Conservation (phyloP, 257 asterid genomes). For the Scutellaria baicalensis region DNA sequence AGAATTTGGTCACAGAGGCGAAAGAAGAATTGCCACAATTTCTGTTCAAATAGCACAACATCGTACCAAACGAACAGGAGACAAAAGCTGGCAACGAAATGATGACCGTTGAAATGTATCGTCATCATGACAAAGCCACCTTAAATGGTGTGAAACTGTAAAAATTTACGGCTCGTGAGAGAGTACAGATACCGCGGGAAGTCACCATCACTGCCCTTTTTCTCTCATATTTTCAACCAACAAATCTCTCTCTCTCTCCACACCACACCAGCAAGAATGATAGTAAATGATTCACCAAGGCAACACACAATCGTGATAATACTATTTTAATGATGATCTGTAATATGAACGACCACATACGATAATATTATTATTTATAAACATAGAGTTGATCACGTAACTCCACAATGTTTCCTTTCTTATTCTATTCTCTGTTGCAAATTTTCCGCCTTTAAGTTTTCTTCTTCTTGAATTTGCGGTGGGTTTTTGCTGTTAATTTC, state of each 20-base stretch:
- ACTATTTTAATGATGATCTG: not conserved
- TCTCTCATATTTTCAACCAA: not conserved
- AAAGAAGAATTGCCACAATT: not conserved
- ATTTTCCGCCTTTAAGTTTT: not conserved
- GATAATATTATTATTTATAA: not conserved
- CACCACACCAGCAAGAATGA: not conserved
- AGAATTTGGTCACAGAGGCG: no score
- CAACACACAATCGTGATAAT: slow-evolving; percentile 1
- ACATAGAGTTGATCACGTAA: not conserved
- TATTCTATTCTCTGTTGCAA: not conserved
- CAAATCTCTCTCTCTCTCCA: not conserved
- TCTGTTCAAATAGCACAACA: not conserved
- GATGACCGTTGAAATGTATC: not conserved
- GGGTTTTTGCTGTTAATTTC: not conserved
- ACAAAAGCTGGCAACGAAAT: not conserved
- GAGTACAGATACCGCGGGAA: slow-evolving; percentile 3
- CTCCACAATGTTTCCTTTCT: not conserved
- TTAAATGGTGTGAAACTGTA: not conserved
- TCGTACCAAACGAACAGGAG: not conserved
- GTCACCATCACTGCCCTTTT: slow-evolving; percentile 8
- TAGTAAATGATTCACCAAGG: not conserved
- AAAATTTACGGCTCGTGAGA: slow-evolving; percentile 6
- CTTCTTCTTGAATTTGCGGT: not conserved
- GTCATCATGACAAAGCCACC: not conserved
- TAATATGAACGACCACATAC: not conserved